These are phyloP conservation scores for Lactarius pseudohatsudake DNA, from an alignment of 768 basidiomycete species.

Conservation along the genomic window DNA sequence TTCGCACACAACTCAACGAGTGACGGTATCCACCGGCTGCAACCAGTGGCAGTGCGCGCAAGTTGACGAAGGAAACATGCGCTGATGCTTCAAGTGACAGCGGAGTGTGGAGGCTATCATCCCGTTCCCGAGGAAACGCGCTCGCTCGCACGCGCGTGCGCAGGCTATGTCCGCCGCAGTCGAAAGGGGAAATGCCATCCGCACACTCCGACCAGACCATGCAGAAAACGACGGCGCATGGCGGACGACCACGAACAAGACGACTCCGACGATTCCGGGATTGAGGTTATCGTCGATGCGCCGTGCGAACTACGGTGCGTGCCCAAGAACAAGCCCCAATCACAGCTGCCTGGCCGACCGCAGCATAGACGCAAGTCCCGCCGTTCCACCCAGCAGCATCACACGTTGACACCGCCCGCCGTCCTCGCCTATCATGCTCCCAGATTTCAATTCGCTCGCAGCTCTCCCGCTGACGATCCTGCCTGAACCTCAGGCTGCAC, in stretches of 20 bases:
- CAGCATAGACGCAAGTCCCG: neutral
- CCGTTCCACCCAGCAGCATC: neutral
- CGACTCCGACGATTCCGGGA: neutral
- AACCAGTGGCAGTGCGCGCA: too few species aligned
- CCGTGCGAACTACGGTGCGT: neutral
- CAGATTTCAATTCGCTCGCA: neutral
- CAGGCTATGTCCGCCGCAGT: neutral
- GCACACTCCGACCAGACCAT: neutral
- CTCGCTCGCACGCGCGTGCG: too few species aligned
- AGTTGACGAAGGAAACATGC: too few species aligned
- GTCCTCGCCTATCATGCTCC: neutral
- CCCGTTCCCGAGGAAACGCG: neutral
- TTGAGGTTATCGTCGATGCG: neutral
- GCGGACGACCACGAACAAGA: neutral
- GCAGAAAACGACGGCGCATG: neutral
- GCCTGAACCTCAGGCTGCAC: neutral
- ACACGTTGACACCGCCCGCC: neutral
- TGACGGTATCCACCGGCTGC: too few species aligned
- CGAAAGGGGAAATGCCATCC: neutral
- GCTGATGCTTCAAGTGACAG: too few species aligned
- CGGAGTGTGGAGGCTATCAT: neutral
- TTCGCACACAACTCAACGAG: too few species aligned
- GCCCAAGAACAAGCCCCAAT: neutral
- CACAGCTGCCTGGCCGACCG: neutral
- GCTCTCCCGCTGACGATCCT: constrained; percentile 16